These are phyloP conservation scores for Aleurites moluccanus DNA, from an alignment of 441 rosid species.

Conservation along the genomic window DNA sequence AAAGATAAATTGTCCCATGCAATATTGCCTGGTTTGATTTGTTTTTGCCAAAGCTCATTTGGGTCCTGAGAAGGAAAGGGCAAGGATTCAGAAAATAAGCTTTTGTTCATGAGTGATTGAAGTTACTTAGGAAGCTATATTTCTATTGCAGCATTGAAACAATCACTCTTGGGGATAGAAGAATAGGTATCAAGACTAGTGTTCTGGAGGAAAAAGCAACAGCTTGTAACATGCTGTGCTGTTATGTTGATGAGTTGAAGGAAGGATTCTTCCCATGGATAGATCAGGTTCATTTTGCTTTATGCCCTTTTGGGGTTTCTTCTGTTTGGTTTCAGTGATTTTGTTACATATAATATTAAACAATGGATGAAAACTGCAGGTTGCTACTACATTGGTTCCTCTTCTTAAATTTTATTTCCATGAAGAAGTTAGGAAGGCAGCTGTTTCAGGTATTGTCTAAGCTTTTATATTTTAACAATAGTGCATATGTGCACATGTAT, in stretches of 20 bases:
- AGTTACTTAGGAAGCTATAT: slow-evolving; percentile 4
- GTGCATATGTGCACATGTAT: background rate
- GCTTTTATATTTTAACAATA: background rate
- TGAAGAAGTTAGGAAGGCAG: slow-evolving; percentile 99
- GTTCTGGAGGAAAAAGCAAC: slow-evolving; percentile 95
- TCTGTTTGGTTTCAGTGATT: slow-evolving; percentile 15
- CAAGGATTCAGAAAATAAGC: background rate
- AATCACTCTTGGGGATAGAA: slow-evolving; percentile 87
- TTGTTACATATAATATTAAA: background rate
- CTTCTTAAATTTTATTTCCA: slow-evolving; percentile 98
- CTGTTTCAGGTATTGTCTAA: slow-evolving; percentile 78
- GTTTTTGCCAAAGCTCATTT: background rate
- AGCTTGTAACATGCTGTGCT: slow-evolving; percentile 95
- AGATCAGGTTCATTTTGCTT: slow-evolving; percentile 58
- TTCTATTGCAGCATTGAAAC: slow-evolving; percentile 78
- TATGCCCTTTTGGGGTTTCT: background rate
- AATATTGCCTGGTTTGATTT: slow-evolving; percentile 1
- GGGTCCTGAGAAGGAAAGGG: background rate
- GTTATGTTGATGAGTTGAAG: slow-evolving; percentile 94
- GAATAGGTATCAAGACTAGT: slow-evolving; percentile 89
- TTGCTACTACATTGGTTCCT: slow-evolving; percentile 92
- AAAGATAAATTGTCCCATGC: background rate
- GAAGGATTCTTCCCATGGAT: slow-evolving; percentile 99
- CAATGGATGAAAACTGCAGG: slow-evolving; percentile 44
- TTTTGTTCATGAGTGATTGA: background rate